Conservation (phyloP, 1,284 basidiomycete genomes). For the Heterobasidion occidentale region DNA sequence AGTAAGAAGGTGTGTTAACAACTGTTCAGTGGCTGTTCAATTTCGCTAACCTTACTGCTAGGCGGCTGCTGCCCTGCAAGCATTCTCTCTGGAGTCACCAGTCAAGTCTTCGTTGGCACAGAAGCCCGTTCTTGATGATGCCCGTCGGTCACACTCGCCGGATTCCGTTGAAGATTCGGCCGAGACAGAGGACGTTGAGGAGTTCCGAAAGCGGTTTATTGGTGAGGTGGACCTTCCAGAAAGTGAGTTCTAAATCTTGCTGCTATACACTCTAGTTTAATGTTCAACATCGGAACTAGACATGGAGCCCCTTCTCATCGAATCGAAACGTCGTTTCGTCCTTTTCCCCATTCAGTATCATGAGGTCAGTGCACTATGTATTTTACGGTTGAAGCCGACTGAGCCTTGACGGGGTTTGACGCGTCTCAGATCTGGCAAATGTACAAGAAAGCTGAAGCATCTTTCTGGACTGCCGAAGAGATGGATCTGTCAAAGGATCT, state of each 20-base stretch:
- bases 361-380: slow-evolving; percentile 48
- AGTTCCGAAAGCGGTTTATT: slow-evolving; percentile 36
- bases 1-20: slow-evolving; percentile 13
- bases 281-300: slow-evolving; percentile 1
- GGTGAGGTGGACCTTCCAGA: slow-evolving; percentile 62
- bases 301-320: slow-evolving; percentile 70
- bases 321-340: slow-evolving; percentile 79
- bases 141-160: slow-evolving; percentile 11
- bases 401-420: not conserved
- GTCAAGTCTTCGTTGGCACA: slow-evolving; percentile 1
- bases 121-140: slow-evolving; percentile 8
- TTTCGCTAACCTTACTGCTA: not conserved
- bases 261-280: not conserved
- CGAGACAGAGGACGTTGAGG: slow-evolving; percentile 14
- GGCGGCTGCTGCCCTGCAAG: slow-evolving; percentile 13
- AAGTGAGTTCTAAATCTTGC: slow-evolving; percentile 36
- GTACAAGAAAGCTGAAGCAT: slow-evolving; percentile 91
- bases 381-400: not conserved
- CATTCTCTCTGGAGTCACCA: slow-evolving; percentile 12
- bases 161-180: slow-evolving; percentile 10
- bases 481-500: slow-evolving; percentile 95
- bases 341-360: slow-evolving; percentile 93
- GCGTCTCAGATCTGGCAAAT: slow-evolving; percentile 83
- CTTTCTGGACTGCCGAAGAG: slow-evolving; percentile 98
- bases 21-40: not conserved